Base-by-base conservation (phyloP, 805 yeast species). In the Kuraishia piskuri region DNA sequence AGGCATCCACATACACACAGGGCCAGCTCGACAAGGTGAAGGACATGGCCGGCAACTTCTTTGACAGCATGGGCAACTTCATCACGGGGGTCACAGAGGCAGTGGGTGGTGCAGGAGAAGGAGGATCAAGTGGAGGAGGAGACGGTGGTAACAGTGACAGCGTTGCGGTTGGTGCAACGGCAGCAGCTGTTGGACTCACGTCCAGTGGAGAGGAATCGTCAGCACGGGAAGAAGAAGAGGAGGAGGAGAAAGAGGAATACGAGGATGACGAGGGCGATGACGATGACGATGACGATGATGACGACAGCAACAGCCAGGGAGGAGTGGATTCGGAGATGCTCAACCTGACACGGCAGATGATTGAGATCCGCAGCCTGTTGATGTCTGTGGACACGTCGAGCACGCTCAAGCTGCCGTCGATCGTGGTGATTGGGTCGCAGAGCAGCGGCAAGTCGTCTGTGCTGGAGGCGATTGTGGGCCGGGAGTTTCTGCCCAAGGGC, bases 401-500 rank as follows among this genome's bases (percentile, higher is more conserved):
- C 40, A 80, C 89, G 12, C 73, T 94, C 50, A 88, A 84, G 59
- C 74, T 94, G 46, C 99, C 99, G 1, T 87, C 97, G 0, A 94
- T 94, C 61, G 98, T 94, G 26, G 99, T 94, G 2, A 82, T 94
- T 57, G 99, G 99, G 0, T 92, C 98, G 1, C 99, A 94, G 72
- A 88, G 96, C 7, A 88, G 96, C 47, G 99, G 99, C 48, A 94
- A 94, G 68, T 90, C 97, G 0, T 92, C 98, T 1, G 99, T 94
- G 1, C 76, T 94, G 50, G 99, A 94, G 67, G 82, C 97, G 6
- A 88, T 94, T 54, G 99, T 94, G 4, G 99, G 99, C n/a, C 96
- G 88, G 61, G 97, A 94, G 66, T 94, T 94, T 60, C 72, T 94
- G 54, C 99, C 99, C 37, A 94, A 94, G 68, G 99, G 99, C 31